Base-by-base conservation (phyloP, 805 yeast species). In the Komagataella populi region DNA sequence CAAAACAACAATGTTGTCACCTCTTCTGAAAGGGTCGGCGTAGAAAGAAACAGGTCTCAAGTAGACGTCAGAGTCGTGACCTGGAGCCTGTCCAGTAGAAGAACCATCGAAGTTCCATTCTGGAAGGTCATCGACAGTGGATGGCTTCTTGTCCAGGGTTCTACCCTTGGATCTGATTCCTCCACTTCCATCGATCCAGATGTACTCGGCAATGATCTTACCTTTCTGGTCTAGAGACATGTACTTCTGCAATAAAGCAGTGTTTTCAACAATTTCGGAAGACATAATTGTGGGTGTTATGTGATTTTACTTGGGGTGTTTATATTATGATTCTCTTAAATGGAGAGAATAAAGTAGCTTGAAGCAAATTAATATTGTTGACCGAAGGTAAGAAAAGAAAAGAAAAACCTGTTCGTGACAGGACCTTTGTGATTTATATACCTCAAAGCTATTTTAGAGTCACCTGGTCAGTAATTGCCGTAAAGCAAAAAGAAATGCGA, bases 101-200 rank as follows among this genome's bases (percentile, higher is more conserved):
- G 98, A 90, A 71, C 99, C 99, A 70, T 93, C 99, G 63, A 93
- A 93, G 78, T 93, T 93, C 99, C 99, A 93, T 72, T 91, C 96
- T 59, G 98, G 97, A 61, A 93, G 77, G 65, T 93, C 95, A 55
- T 85, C 91, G 51, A 88, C 73, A 44, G 84, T 74, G 48, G 78
- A 64, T 51, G 93, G 84, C 63, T 71, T 76, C 71, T 81, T 79
- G 63, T 63, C 63, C 58, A 93, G 74, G 53, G 99, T 93, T 71
- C 83, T 86, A 72, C 96, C 89, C 76, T 93, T 93, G 55, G 97
- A 87, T 75, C 99, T 87, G 62, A 89, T 69, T 64, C 82, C 79
- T 66, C 96, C 96, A 57, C 84, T 77, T 60, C 96, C 87, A 68
- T 93, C 99, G 60, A 93, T 84, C 99, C 99, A 93, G 69, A 93